These are phyloP conservation scores for Termitomyces sp. DNA, from an alignment of 768 basidiomycete genomes.

Conservation along the genomic window DNA sequence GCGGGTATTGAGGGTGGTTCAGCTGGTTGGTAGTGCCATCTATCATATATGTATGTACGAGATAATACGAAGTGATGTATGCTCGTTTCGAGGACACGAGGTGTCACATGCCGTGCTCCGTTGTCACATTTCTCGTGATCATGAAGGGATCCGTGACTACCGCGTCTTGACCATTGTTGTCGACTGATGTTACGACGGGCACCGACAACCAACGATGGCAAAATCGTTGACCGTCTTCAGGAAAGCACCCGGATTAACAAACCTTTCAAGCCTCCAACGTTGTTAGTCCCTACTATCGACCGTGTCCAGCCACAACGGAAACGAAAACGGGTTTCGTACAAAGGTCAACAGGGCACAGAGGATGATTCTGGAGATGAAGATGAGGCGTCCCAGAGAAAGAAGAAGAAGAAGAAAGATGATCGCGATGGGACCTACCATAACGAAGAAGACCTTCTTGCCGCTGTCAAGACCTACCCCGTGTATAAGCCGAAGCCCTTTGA, in stretches of 20 bases:
- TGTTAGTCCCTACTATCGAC: slow-evolving; percentile 33
- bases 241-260: slow-evolving; percentile 72
- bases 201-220: slow-evolving; percentile 69
- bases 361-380: slow-evolving; percentile 56
- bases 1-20: slow-evolving; percentile 34
- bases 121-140: slow-evolving; percentile 13
- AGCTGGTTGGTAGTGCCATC: background rate
- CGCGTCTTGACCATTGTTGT: background rate
- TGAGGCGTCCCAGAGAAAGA: slow-evolving; percentile 51
- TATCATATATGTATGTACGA: background rate
- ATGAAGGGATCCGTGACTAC: background rate
- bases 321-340: slow-evolving; percentile 86
- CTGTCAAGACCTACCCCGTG: slow-evolving; percentile 68
- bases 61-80: too few relatives aligned
- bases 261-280: slow-evolving; percentile 75
- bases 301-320: slow-evolving; percentile 70
- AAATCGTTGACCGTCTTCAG: slow-evolving; percentile 57
- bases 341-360: slow-evolving; percentile 44
- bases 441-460: slow-evolving; percentile 57
- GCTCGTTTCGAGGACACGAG: background rate
- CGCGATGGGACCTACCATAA: slow-evolving; percentile 49
- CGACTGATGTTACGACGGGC: slow-evolving; percentile 57
- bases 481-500: slow-evolving; percentile 79
- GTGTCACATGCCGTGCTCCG: slow-evolving; percentile 14
- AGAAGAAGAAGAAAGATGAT: slow-evolving; percentile 62